Conservation (phyloP, 495 filamentous ascomycete species). For the Hypoxylon rickii region DNA sequence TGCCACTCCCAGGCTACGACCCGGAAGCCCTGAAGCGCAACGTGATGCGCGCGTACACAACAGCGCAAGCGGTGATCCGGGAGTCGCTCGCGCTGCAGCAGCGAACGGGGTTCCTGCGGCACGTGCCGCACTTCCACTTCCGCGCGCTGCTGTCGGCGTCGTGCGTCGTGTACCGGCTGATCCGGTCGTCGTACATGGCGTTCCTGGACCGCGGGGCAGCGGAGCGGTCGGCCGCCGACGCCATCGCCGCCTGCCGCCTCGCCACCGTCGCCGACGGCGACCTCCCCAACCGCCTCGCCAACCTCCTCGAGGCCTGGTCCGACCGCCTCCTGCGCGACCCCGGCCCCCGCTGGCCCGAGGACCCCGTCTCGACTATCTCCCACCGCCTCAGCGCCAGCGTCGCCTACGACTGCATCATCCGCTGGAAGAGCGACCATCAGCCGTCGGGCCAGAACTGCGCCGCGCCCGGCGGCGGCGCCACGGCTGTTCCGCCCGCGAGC, state of each 20-base stretch:
- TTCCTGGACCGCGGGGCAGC: conserved; percentile 29
- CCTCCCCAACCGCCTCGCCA: conserved; percentile 40
- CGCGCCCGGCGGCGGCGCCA: too few relatives aligned
- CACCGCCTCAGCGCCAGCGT: conserved; percentile 46
- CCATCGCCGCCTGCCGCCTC: conserved; percentile 25
- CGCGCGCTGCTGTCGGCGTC: conserved; percentile 42
- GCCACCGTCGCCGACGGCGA: conserved; percentile 35
- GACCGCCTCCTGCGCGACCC: conserved; percentile 10
- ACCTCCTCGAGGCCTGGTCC: conserved; percentile 42
- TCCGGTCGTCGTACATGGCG: conserved; percentile 42
- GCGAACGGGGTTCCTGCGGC: conserved; percentile 39
- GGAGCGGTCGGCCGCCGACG: conserved; percentile 23
- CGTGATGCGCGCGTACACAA: conserved; percentile 47
- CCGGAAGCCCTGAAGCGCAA: conserved; percentile 45
- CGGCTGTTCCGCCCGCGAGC: neutral
- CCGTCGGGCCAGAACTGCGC: too few relatives aligned
- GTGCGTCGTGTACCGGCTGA: conserved; percentile 47
- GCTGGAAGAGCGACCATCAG: conserved; percentile 43
- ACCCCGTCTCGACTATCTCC: conserved; percentile 38
- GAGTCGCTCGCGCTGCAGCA: conserved; percentile 38
- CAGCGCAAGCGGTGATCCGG: conserved; percentile 43
- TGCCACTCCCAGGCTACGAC: conserved; percentile 43
- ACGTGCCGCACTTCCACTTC: conserved; percentile 49
- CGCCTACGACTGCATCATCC: conserved; percentile 45
- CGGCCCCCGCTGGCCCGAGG: conserved; percentile 13